Evolutionary conservation across 139 green algal genomes (phyloP).

Genomic region (Micractinium conductrix): DNA sequence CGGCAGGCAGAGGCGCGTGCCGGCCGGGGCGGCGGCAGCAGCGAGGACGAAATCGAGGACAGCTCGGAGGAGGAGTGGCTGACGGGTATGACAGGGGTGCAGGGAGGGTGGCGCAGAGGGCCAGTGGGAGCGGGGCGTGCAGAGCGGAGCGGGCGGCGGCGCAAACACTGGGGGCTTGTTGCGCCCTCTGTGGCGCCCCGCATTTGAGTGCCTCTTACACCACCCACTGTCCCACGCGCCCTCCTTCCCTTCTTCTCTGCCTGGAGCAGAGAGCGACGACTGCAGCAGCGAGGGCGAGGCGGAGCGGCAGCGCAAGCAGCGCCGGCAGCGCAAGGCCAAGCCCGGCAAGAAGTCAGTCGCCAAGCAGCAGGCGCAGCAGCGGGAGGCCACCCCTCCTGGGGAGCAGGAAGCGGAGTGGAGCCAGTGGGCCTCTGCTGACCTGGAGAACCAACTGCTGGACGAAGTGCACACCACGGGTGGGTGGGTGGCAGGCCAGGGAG

Average conservation of each 20-base stretch:
- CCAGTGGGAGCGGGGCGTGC: conserved; percentile 21
- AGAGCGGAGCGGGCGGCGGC: too few relatives aligned
- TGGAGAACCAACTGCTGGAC: conserved; percentile 31
- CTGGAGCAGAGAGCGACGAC: conserved; percentile 23
- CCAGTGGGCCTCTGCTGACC: conserved; percentile 17
- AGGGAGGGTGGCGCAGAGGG: conserved; percentile 10
- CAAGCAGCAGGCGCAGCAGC: not conserved
- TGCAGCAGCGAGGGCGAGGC: conserved; percentile 13
- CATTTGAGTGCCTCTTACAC: too few relatives aligned
- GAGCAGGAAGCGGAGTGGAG: conserved; percentile 18
- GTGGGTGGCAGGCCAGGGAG: conserved; percentile 43
- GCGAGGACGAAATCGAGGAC: conserved; percentile 24
- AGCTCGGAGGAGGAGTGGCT: conserved; percentile 22
- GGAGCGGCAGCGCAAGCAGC: not conserved
- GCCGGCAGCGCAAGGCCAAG: conserved; percentile 6
- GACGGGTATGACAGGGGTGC: too few relatives aligned
- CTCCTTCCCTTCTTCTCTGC: not conserved
- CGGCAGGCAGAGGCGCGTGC: conserved; percentile 13
- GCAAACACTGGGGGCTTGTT: too few relatives aligned
- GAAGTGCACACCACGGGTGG: conserved; percentile 41
- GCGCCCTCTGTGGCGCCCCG: too few relatives aligned
- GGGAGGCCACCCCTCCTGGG: not conserved
- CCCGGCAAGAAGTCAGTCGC: too few relatives aligned
- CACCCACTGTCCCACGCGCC: too few relatives aligned
- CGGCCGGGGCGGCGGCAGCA: not conserved